phyloP scores from a whole-genome alignment of 1,284 basidiomycete genomes.

The Retiboletus flavoniger region DNA sequence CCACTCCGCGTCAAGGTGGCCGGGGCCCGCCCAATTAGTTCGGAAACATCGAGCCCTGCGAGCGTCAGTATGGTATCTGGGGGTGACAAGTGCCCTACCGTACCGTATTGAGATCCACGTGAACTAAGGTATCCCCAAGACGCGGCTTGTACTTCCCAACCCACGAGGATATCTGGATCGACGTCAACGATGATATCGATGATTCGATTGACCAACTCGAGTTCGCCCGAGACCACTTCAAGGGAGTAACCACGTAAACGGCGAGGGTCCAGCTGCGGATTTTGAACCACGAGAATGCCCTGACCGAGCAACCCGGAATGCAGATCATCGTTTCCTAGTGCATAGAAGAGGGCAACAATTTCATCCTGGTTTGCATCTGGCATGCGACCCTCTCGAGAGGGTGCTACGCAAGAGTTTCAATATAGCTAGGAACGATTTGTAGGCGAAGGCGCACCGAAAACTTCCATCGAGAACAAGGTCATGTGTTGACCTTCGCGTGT shows the following conservation, averaged over 20 bases:
- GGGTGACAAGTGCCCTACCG: neutral
- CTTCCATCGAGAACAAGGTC: constrained; percentile 80
- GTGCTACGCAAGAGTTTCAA: constrained; percentile 42
- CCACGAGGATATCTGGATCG: constrained; percentile 90
- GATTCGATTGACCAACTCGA: constrained; percentile 80
- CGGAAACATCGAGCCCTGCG: constrained; percentile 67
- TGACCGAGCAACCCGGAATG: constrained; percentile 42
- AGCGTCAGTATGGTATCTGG: neutral
- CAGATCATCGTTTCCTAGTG: constrained; percentile 47
- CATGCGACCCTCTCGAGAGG: constrained; percentile 59
- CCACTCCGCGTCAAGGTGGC: constrained; percentile 37
- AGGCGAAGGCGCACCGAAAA: constrained; percentile 61
- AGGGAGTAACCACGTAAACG: constrained; percentile 48
- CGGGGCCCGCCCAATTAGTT: constrained; percentile 71
- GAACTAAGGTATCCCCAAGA: constrained; percentile 90
- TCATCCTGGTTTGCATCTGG: constrained; percentile 75
- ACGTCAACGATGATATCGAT: constrained; percentile 75
- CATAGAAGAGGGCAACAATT: constrained; percentile 72
- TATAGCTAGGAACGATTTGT: neutral
- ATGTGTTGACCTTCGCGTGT: constrained; percentile 72
- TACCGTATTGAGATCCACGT: constrained; percentile 68
- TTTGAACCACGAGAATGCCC: constrained; percentile 64
- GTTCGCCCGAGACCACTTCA: constrained; percentile 67
- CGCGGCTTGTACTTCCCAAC: constrained; percentile 87
- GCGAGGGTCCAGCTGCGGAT: constrained; percentile 38